Base-by-base conservation (phyloP, 2,329 filamentous ascomycete genomes). In the Alternaria triticimaculans region DNA sequence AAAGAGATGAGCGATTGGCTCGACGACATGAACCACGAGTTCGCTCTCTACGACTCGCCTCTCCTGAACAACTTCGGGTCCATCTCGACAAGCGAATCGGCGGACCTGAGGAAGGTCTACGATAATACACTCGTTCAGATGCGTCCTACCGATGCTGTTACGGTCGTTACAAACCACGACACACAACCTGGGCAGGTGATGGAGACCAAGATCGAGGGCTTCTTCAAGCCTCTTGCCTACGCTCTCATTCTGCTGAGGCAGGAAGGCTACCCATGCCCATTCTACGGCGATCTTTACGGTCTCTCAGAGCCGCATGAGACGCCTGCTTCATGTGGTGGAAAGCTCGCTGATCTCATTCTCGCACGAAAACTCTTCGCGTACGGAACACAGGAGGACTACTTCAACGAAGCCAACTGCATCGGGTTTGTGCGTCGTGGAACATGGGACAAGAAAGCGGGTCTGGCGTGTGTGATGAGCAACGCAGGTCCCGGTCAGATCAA, bases 191-290 rank as follows among this genome's bases (percentile, higher is more conserved):
- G 88, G 30, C 89, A 91, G 76, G 85, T 87, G 1, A 82, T 90
- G 46, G 88, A 87, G 69, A 87, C 88, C 0, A 86, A 86, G 2
- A 87, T 93, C 44, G 85, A 88, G 59, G 82, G 84, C 25, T 89
- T 87, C 80, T 91, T 93, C 82, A 92, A 92, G 77, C 86, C 89
- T 0, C 83, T 93, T 15, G 91, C 90, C 12, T 92, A 93, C 76
- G 82, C 89, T 0, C 84, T 93, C 48, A 92, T 93, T 59, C 85
- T 94, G 2, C 86, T 93, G 25, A 86, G 89, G 12, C 79, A 84
- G 54, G 82, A 87, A 33, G 89, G 89, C 15, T 85, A 88, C 26
- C 90, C 90, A 0, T 92, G 88, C 69, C 81, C 92, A 37, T 93
- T 93, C 76, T 92, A 89, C 74, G 89, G 90, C 23, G 90, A 92